These are phyloP conservation scores for Colletotrichum eremochloae DNA, from an alignment of 2,329 filamentous ascomycete species.

Conservation along the genomic window DNA sequence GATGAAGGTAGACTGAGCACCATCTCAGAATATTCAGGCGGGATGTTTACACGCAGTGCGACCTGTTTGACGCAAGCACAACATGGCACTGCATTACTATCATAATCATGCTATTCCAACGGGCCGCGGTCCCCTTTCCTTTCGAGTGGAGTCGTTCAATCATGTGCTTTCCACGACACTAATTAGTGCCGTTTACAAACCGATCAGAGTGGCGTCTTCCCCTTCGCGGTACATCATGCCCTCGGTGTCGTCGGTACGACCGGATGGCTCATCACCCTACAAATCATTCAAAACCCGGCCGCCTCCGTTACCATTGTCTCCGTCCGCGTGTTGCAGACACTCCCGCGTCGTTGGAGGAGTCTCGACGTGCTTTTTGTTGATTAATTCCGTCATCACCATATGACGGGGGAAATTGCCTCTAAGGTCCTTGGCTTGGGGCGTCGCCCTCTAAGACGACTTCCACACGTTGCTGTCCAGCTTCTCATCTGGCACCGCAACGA, in stretches of 20 bases:
- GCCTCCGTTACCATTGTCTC: not conserved
- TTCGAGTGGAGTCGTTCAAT: constrained; percentile 37
- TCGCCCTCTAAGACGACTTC: constrained; percentile 49
- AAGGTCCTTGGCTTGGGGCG: not conserved
- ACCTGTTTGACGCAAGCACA: constrained; percentile 6
- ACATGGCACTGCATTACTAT: constrained; percentile 25
- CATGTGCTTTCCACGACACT: constrained; percentile 5
- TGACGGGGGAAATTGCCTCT: not conserved
- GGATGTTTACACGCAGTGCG: not conserved
- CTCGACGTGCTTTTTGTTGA: not conserved
- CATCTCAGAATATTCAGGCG: not conserved
- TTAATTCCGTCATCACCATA: not conserved
- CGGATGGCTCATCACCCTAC: not conserved
- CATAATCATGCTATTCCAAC: constrained; percentile 24
- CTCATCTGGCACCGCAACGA: constrained; percentile 63
- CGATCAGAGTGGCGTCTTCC: constrained; percentile 25
- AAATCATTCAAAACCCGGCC: not conserved
- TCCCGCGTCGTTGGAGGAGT: not conserved
- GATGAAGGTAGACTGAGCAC: not conserved
- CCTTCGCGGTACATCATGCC: not conserved
- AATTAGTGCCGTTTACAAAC: not conserved
- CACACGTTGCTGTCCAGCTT: constrained; percentile 60
- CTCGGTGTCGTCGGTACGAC: not conserved
- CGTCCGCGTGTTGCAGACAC: not conserved
- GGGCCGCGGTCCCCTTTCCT: constrained; percentile 22